Evolutionary conservation across 2,329 filamentous ascomycete genomes (phyloP), one percentile per base, ranked within the genome.

Genomic region (Pseudogymnoascus sp.): DNA sequence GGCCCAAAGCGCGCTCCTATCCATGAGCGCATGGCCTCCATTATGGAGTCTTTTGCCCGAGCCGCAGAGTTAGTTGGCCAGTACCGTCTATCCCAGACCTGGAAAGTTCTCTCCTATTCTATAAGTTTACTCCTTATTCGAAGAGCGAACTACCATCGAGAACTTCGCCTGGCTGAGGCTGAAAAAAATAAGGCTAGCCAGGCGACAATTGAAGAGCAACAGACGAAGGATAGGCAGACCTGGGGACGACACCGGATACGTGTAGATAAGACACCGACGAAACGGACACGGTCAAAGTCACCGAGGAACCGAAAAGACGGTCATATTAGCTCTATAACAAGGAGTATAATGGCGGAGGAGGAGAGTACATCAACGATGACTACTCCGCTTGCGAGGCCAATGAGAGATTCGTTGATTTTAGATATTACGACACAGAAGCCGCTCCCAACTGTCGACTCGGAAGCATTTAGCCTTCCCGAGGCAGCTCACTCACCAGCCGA

Each of bases 351-450:
- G 47, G 59, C 64, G 1, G 70, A 73, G 63, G 84, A 85, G 63
- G 84, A 85, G 65, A 87, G 82, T 70, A 86, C 83, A 5, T 87
- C 84, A 1, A 86, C 86, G 65, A 78, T 84, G 25, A 76, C 83
- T 1, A 88, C 84, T 0, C 85, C 85, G 0, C 71, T 86, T 5
- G 84, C 80, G 1, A 76, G 81, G 12, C 82, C 85, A 3, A 76
- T 80, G 1, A 75, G 77, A 14, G 71, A 73, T 63, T 64, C 64
- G 2, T 64, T 68, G 40, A 60, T 61, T n/a, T 53, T 66, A 47
- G 65, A 68, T 47, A 67, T 63, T 42, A 65, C 65, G 12, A 69
- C 68, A 65, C 66, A 67, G 35, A 70, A 65, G 33, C 67, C 69
- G 18, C 62, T 70, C 16, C 28, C 50, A 21, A 62, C 53, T 16